These are phyloP conservation scores for Heliocybe sulcata DNA, from an alignment of 1,284 basidiomycete genomes.

Conservation along the genomic window DNA sequence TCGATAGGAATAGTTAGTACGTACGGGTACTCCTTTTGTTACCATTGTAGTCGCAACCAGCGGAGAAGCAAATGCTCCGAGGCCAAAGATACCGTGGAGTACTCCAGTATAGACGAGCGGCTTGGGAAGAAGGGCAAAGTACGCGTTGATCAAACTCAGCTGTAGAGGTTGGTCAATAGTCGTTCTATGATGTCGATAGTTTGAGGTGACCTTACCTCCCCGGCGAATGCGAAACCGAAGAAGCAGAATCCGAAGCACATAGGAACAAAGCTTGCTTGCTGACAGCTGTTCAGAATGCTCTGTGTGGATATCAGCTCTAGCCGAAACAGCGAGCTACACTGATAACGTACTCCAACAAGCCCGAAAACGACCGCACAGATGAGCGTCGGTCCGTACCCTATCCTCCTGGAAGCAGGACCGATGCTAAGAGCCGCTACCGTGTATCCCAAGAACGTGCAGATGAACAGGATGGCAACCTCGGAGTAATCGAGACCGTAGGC, in stretches of 20 bases:
- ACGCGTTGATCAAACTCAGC: slow-evolving; percentile 23
- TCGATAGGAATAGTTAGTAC: slow-evolving; percentile 2
- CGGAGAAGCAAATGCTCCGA: slow-evolving; percentile 24
- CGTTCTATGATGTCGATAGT: neutral
- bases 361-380: slow-evolving; percentile 18
- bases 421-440: slow-evolving; percentile 17
- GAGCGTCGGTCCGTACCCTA: slow-evolving; percentile 22
- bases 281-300: slow-evolving; percentile 25
- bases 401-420: slow-evolving; percentile 16
- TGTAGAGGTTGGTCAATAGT: slow-evolving; percentile 4
- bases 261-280: slow-evolving; percentile 19
- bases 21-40: slow-evolving; percentile 19
- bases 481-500: slow-evolving; percentile 20
- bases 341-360: slow-evolving; percentile 19
- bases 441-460: slow-evolving; percentile 22
- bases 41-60: slow-evolving; percentile 23
- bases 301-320: slow-evolving; percentile 4
- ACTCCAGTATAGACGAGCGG: slow-evolving; percentile 24
- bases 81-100: slow-evolving; percentile 23
- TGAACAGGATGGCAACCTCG: slow-evolving; percentile 20
- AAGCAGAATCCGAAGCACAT: slow-evolving; percentile 26
- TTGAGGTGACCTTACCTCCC: neutral
- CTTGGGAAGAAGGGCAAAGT: slow-evolving; percentile 21
- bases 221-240: slow-evolving; percentile 19
- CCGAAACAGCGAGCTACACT: neutral